These are phyloP conservation scores for Wickerhamomyces bisporus DNA, from an alignment of 805 yeast species.

Conservation along the genomic window DNA sequence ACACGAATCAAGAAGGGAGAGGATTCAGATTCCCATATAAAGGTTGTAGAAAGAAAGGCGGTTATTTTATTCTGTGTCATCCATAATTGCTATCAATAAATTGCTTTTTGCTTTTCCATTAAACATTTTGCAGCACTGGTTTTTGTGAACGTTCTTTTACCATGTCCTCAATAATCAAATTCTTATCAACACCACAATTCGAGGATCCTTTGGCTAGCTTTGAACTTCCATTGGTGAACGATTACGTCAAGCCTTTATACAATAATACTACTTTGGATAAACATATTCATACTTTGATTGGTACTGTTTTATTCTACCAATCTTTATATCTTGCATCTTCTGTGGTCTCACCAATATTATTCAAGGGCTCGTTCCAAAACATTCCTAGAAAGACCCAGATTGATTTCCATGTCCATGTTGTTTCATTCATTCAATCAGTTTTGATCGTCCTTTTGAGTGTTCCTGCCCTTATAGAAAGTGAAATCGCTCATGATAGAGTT, in stretches of 20 bases:
- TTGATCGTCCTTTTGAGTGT: conserved; percentile 51
- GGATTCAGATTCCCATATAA: no score
- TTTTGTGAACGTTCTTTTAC: no score
- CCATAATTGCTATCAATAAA: no score
- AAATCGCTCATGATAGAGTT: conserved; percentile 42
- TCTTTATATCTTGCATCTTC: conserved; percentile 20
- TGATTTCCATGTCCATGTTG: conserved; percentile 83
- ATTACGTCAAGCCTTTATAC: conserved; percentile 21
- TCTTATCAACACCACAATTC: conserved; percentile 4
- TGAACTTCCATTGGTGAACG: conserved; percentile 26
- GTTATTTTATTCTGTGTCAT: no score
- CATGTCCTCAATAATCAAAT: neutral
- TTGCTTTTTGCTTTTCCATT: no score
- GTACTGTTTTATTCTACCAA: conserved; percentile 26
- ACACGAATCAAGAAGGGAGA: no score
- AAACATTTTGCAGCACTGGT: no score
- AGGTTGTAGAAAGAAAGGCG: no score
- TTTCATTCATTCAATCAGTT: conserved; percentile 78
- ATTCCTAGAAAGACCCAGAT: conserved; percentile 41
- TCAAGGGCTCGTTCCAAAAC: conserved; percentile 16
- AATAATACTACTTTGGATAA: conserved; percentile 16
- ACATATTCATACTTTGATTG: conserved; percentile 30
- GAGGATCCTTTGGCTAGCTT: conserved; percentile 24
- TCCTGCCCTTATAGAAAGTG: conserved; percentile 58
- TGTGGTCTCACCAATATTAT: conserved; percentile 18